Percentiles rank a stretch among this genome's conserved stretches.
These are phyloP conservation scores for Gynandropsis gynandra DNA, from an alignment of 345 rosid genomes.

Conservation along the genomic window DNA sequence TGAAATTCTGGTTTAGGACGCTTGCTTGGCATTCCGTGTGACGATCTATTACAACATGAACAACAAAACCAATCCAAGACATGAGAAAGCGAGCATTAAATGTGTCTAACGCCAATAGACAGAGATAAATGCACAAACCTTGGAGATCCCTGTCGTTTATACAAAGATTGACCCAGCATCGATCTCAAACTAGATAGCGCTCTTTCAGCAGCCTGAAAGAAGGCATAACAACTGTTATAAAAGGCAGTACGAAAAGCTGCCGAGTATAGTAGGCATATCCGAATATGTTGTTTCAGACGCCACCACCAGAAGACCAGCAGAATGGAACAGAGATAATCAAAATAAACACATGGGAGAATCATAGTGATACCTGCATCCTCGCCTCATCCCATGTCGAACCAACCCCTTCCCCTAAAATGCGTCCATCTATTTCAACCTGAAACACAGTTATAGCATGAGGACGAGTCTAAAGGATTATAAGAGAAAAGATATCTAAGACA, in stretches of 20 bases:
- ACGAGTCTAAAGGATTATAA: too few relatives aligned
- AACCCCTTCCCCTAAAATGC: conserved; percentile 70
- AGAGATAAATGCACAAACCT: conserved; percentile 42
- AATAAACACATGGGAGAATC: neutral
- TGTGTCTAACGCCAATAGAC: neutral
- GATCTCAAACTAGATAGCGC: conserved; percentile 66
- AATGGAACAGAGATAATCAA: neutral
- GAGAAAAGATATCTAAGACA: too few relatives aligned
- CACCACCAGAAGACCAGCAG: too few relatives aligned
- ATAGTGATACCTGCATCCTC: conserved; percentile 52
- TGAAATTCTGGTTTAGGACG: conserved; percentile 68
- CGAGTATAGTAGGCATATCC: neutral
- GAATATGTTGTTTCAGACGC: too few relatives aligned
- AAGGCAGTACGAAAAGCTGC: neutral
- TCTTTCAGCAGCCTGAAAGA: conserved; percentile 76
- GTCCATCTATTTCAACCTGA: conserved; percentile 93
- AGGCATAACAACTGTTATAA: neutral
- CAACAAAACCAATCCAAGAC: neutral
- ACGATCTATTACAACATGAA: conserved; percentile 31
- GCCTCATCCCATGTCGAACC: conserved; percentile 97
- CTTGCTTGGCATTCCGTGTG: conserved; percentile 64
- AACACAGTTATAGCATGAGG: too few relatives aligned
- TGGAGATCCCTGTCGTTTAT: conserved; percentile 72
- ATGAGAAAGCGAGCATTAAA: neutral
- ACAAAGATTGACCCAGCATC: conserved; percentile 53